phyloP scores from a whole-genome alignment of 768 basidiomycete genomes.

The Lepiota brunneoincarnata region DNA sequence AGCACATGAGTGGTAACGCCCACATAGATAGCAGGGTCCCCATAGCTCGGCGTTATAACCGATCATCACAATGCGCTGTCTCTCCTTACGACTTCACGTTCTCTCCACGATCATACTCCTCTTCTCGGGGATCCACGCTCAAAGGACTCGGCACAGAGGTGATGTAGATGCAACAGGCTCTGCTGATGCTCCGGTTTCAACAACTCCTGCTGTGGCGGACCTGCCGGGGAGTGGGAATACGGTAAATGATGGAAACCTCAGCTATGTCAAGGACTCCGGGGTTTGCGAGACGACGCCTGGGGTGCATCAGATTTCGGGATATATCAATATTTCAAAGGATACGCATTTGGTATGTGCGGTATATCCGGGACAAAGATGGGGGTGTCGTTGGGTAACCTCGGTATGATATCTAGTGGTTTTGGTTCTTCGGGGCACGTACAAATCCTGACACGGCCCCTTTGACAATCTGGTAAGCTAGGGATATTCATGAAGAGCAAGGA shows the following conservation, averaged over 20 bases:
- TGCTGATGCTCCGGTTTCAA: background rate
- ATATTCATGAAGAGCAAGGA: slow-evolving; percentile 29
- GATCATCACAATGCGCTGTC: no score
- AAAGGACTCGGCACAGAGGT: no score
- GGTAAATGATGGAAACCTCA: background rate
- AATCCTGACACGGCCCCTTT: slow-evolving; percentile 59
- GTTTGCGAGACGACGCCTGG: slow-evolving; percentile 50
- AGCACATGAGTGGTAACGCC: no score
- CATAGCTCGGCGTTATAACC: no score
- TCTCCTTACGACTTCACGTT: no score
- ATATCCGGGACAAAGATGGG: background rate
- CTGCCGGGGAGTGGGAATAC: background rate
- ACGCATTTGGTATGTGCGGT: slow-evolving; percentile 48
- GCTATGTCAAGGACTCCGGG: slow-evolving; percentile 3
- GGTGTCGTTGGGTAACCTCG: background rate
- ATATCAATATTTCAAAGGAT: slow-evolving; percentile 55
- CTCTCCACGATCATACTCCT: no score
- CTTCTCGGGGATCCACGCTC: no score
- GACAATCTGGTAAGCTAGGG: slow-evolving; percentile 64
- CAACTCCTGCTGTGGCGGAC: background rate
- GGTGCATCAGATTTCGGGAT: slow-evolving; percentile 61
- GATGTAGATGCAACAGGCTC: no score
- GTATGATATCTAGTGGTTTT: slow-evolving; percentile 44
- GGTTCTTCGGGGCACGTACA: slow-evolving; percentile 64
- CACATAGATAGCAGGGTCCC: no score